These are phyloP conservation scores for Anthracocystis setariae DNA, from an alignment of 1,284 basidiomycete genomes.

Conservation along the genomic window DNA sequence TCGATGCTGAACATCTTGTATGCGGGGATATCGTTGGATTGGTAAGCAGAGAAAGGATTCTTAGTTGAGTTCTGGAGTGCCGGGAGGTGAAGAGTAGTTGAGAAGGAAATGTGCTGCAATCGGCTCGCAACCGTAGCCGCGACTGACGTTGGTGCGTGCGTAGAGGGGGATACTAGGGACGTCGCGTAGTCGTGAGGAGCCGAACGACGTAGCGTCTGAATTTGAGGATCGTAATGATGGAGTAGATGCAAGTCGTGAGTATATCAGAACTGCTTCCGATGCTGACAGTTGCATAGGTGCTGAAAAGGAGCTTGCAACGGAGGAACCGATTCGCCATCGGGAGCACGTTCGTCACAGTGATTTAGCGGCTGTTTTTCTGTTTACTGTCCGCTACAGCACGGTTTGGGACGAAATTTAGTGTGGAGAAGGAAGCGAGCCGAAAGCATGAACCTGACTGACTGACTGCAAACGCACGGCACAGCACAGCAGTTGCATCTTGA, in stretches of 20 bases:
- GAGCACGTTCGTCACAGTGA: too few relatives aligned
- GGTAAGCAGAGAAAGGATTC: not conserved
- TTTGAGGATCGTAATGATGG: not conserved
- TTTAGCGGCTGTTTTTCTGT: too few relatives aligned
- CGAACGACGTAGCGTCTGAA: not conserved
- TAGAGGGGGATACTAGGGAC: too few relatives aligned
- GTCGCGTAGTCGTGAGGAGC: not conserved
- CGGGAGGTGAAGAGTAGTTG: too few relatives aligned
- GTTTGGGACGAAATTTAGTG: not conserved
- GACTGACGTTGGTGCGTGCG: too few relatives aligned
- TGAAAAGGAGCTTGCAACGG: too few relatives aligned
- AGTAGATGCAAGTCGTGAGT: not conserved
- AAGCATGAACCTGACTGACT: not conserved
- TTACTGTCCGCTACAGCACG: too few relatives aligned
- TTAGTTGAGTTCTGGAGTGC: too few relatives aligned
- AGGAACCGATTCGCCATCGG: too few relatives aligned
- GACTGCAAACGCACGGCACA: not conserved
- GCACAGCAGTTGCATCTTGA: too few relatives aligned
- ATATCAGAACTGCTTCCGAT: not conserved
- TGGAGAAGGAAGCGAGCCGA: slow-evolving; percentile 4
- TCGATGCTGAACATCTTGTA: slow-evolving; percentile 15
- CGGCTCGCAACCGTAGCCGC: too few relatives aligned
- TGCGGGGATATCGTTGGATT: not conserved
- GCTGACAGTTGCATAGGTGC: not conserved
- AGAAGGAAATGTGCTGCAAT: too few relatives aligned